These are phyloP conservation scores for Neophaeococcomyces mojaviensis DNA, from an alignment of 2,329 filamentous ascomycete species.

Conservation along the genomic window DNA sequence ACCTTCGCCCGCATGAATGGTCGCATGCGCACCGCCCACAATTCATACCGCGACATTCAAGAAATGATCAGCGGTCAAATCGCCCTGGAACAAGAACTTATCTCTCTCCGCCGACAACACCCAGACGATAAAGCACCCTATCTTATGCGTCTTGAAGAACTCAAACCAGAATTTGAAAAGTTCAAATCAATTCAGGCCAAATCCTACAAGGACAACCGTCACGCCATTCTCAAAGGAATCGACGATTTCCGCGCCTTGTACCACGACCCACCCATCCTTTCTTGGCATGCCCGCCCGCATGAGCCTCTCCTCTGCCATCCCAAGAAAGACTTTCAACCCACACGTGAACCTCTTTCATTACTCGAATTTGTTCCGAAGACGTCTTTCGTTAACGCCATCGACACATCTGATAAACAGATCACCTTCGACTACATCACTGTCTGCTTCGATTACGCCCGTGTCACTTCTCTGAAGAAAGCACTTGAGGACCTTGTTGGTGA, in stretches of 20 bases:
- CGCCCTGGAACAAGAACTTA: constrained; percentile 2
- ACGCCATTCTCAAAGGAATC: constrained; percentile 17
- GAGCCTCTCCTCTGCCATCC: constrained; percentile 18
- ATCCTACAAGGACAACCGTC: constrained; percentile 10
- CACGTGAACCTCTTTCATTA: constrained; percentile 14
- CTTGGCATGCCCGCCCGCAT: constrained; percentile 17
- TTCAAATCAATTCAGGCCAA: neutral
- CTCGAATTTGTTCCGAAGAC: constrained; percentile 50
- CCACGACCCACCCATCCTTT: constrained; percentile 12
- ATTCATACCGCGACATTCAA: neutral
- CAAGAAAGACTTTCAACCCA: constrained; percentile 15
- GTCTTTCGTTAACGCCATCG: constrained; percentile 49
- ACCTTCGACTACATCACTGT: constrained; percentile 17
- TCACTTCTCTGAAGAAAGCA: constrained; percentile 6
- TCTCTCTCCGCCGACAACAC: neutral
- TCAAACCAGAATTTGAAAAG: neutral
- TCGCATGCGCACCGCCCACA: constrained; percentile 1
- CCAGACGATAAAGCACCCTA: constrained; percentile 4
- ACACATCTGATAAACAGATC: constrained; percentile 17
- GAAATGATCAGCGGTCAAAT: neutral
- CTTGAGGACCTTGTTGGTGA: constrained; percentile 12
- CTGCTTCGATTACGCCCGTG: constrained; percentile 4
- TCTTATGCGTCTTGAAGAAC: neutral
- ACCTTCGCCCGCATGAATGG: neutral
- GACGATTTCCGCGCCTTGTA: constrained; percentile 21